A percentile compares a stretch with the other conserved stretches of the same genome.
These are phyloP conservation scores for Kodamaea sp. DNA, from an alignment of 1,139 yeast species.

Conservation along the genomic window DNA sequence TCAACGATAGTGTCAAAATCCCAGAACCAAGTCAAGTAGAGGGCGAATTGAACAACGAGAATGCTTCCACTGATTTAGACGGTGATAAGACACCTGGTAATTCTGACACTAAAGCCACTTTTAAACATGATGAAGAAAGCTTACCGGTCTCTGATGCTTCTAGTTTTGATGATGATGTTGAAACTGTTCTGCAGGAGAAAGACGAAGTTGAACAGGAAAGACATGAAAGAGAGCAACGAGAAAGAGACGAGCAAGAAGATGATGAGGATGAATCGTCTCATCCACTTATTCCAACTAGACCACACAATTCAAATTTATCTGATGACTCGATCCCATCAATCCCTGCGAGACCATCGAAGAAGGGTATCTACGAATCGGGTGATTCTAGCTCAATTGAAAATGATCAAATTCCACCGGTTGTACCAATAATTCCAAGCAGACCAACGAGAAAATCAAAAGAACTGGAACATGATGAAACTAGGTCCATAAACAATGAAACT, in stretches of 20 bases:
- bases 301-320: too few species aligned
- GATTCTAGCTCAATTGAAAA: too few species aligned
- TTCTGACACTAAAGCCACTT: slow-evolving; percentile 27
- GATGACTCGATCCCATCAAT: too few species aligned
- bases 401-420: too few species aligned
- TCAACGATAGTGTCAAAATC: background rate
- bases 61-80: slow-evolving; percentile 16
- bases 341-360: too few species aligned
- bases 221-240: background rate
- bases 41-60: slow-evolving; percentile 2
- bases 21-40: slow-evolving; percentile 1
- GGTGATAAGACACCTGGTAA: slow-evolving; percentile 39
- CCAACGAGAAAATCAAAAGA: slow-evolving; percentile 5
- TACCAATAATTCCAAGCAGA: slow-evolving; percentile 13
- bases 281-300: too few species aligned
- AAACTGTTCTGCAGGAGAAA: slow-evolving; percentile 31
- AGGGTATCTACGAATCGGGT: too few species aligned
- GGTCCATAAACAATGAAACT: too few species aligned
- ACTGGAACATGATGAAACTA: too few species aligned
- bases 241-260: background rate
- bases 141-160: slow-evolving; percentile 18
- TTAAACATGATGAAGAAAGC: slow-evolving; percentile 27
- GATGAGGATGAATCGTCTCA: background rate
- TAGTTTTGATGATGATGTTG: slow-evolving; percentile 34
- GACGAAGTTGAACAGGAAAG: slow-evolving; percentile 7